Evolutionary conservation across 768 basidiomycete species (phyloP).

Genomic region (Ramaria sp.): DNA sequence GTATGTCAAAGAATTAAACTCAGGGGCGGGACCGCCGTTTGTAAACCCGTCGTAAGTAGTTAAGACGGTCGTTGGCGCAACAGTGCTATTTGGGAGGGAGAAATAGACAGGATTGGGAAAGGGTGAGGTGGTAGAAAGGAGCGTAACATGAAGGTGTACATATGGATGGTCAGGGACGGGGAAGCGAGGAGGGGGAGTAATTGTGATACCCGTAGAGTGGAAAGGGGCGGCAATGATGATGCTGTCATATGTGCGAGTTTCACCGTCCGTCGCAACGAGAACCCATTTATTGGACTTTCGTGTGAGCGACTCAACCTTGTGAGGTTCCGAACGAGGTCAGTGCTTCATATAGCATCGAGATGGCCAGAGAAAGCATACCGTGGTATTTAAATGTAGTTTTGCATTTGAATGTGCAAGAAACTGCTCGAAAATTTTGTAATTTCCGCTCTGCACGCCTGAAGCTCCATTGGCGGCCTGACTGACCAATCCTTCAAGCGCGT

Average conservation of each 20-base stretch:
- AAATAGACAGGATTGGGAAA: slow-evolving; percentile 61
- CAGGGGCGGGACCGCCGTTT: slow-evolving; percentile 48
- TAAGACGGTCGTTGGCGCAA: slow-evolving; percentile 54
- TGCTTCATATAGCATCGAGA: slow-evolving; percentile 16
- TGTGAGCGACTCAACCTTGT: slow-evolving; percentile 22
- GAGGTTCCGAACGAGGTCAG: slow-evolving; percentile 24
- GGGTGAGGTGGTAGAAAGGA: slow-evolving; percentile 68
- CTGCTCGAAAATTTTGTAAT: slow-evolving; percentile 73
- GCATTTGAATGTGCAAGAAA: slow-evolving; percentile 68
- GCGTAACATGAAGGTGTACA: slow-evolving; percentile 79
- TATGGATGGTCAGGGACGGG: slow-evolving; percentile 65
- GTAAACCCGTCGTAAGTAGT: slow-evolving; percentile 59
- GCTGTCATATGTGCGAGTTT: slow-evolving; percentile 38
- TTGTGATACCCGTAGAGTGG: slow-evolving; percentile 50
- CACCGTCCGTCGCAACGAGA: slow-evolving; percentile 5
- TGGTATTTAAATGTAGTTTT: slow-evolving; percentile 56
- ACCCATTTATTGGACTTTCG: slow-evolving; percentile 10
- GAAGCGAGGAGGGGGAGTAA: slow-evolving; percentile 37
- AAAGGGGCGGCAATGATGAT: slow-evolving; percentile 85
- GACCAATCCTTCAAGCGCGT: slow-evolving; percentile 62
- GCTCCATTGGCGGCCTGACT: slow-evolving; percentile 69
- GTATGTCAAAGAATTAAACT: slow-evolving; percentile 84
- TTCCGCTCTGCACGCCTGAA: slow-evolving; percentile 61
- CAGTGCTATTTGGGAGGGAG: slow-evolving; percentile 32
- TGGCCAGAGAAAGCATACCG: slow-evolving; percentile 29